Evolutionary conservation across 257 asterid species (phyloP).

Genomic region (Solanum acaule): DNA sequence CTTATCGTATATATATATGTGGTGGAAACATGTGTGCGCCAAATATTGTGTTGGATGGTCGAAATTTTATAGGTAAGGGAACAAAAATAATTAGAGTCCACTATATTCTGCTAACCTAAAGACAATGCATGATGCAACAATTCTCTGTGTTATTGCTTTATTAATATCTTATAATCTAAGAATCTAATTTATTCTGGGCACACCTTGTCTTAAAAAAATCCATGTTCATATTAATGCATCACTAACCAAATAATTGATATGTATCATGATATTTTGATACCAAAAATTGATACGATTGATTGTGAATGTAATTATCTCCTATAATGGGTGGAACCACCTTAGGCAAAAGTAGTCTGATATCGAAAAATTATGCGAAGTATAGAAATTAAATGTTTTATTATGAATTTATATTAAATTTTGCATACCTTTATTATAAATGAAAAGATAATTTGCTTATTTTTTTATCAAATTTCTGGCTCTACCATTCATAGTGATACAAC

Average conservation of each 20-base stretch:
- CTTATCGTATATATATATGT: not conserved
- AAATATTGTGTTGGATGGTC: conserved; percentile 6
- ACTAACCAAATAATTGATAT: not conserved
- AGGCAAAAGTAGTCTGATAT: not conserved
- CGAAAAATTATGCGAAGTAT: not conserved
- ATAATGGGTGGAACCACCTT: not conserved
- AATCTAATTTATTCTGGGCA: not conserved
- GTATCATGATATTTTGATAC: not conserved
- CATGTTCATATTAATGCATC: not conserved
- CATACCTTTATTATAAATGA: too few species aligned
- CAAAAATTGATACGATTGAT: not conserved
- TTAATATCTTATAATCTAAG: not conserved
- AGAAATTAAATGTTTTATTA: too few species aligned
- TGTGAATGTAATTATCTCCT: not conserved
- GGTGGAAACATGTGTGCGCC: conserved; percentile 8
- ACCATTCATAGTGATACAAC: not conserved
- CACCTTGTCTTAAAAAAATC: not conserved
- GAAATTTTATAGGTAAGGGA: not conserved
- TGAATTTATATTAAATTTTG: too few species aligned
- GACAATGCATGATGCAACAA: not conserved
- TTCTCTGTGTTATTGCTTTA: not conserved
- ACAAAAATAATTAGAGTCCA: not conserved
- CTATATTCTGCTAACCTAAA: not conserved
- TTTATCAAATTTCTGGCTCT: not conserved
- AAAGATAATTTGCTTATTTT: too few species aligned